Base-by-base conservation (phyloP, 1,284 basidiomycete species). In the Apiotrichum domesticum region DNA sequence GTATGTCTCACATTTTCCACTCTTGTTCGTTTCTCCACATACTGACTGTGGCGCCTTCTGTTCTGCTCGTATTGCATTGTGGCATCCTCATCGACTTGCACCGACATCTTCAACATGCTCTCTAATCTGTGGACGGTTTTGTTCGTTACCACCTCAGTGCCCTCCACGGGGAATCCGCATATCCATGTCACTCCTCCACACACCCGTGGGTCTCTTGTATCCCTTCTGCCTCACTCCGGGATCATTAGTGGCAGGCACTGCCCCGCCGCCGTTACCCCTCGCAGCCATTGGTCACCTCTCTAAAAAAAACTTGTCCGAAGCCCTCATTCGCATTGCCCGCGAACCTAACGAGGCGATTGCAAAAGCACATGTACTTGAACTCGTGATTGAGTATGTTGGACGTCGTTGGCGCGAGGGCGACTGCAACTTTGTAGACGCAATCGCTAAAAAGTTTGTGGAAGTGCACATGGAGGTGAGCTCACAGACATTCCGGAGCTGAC, bases 371-470 rank as follows among this genome's bases (percentile, higher is more conserved):
- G 53, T 45, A 6, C 32, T 58, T 33, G 71, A 72, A 54, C 48
- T 70, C 3, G 58, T 61, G 9, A 58, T 73, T 34, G 69, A 72
- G 54, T 71, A 72, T 43, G 61, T 72, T 8, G 65, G 63, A 2
- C 46, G 56, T 14, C 40, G 63, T 39, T 72, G 70, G 71, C 52
- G 66, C 13, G 29, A 34, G 6, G 54, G 44, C 6, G 57, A 58
- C 45, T 55, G 57, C n/a, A 42, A 51, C 43, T 34, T 63, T 2
- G 61, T 68, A 0, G 72, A 71, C 33, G 55, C 52, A 14, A 64
- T 71, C 21, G 60, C 63, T 4, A 61, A 52, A 33, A 66, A 69
- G 40, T 53, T 72, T 4, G 62, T 64, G 1, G 69, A 74, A 83
- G 56, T 69, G 7, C 69, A 67, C 41, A 64, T 67, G 37, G 69